These are phyloP conservation scores for Chalara sp. DNA, from an alignment of 2,329 filamentous ascomycete species.

Conservation along the genomic window DNA sequence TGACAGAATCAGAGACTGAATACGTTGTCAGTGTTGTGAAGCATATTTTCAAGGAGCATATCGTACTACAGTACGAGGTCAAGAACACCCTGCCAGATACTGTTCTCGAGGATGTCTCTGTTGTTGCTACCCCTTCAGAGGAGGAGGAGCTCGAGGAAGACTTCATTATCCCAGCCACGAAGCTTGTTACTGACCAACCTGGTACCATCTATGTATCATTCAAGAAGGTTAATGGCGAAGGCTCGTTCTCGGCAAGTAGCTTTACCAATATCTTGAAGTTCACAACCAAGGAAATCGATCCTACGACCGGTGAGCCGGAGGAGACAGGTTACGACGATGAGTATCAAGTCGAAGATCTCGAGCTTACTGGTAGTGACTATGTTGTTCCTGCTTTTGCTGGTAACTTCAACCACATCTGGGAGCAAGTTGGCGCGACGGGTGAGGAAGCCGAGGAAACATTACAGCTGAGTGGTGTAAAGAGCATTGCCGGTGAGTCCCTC, in stretches of 20 bases:
- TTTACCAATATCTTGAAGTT: conserved; percentile 96
- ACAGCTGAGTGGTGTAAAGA: conserved; percentile 81
- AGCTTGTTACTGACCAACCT: conserved; percentile 75
- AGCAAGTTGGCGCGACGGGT: conserved; percentile 80
- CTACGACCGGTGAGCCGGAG: conserved; percentile 86
- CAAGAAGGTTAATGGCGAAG: conserved; percentile 71
- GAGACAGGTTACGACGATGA: conserved; percentile 93
- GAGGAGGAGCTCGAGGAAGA: conserved; percentile 84
- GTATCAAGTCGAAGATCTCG: conserved; percentile 92
- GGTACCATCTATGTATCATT: conserved; percentile 95
- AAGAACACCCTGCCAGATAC: conserved; percentile 95
- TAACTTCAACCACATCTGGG: conserved; percentile 94
- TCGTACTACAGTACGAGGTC: conserved; percentile 93
- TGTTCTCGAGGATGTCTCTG: conserved; percentile 81
- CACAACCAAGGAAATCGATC: conserved; percentile 96
- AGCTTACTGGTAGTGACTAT: conserved; percentile 87
- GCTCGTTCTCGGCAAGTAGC: conserved; percentile 67
- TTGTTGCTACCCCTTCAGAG: conserved; percentile 72
- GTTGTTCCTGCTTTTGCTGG: conserved; percentile 88
- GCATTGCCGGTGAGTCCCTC: conserved; percentile 67
- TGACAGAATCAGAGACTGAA: conserved; percentile 95
- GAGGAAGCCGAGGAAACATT: conserved; percentile 89
- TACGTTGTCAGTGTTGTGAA: conserved; percentile 93
- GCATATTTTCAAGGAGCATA: conserved; percentile 95
- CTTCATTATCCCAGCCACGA: conserved; percentile 85